Percentiles rank a stretch among this genome's conserved stretches.
Evolutionary conservation across 2,329 filamentous ascomycete genomes (phyloP).

Genomic region (Pseudogymnoascus sp.): DNA sequence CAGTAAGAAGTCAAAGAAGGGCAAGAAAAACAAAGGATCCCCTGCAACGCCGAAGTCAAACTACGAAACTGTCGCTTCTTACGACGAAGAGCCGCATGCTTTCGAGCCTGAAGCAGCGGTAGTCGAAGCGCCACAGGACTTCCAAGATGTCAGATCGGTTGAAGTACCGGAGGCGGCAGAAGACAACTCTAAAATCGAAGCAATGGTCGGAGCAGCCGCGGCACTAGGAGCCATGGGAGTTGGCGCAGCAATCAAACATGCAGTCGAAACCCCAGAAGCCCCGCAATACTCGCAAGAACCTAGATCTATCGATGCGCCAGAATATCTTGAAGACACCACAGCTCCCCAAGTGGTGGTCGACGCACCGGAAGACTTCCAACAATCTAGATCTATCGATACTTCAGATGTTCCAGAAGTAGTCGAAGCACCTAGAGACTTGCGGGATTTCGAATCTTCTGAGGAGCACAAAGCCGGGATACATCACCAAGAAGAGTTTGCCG

Average conservation of each 20-base stretch:
- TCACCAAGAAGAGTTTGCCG: background rate
- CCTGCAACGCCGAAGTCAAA: background rate
- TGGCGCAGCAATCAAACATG: background rate
- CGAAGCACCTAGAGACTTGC: background rate
- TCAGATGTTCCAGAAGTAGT: background rate
- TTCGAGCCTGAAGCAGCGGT: background rate
- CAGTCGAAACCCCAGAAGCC: background rate
- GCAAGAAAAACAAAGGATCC: constrained; percentile 16
- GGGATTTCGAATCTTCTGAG: background rate
- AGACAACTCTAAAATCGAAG: background rate
- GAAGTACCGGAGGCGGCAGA: background rate
- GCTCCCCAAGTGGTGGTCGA: constrained; percentile 1
- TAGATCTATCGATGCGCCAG: background rate
- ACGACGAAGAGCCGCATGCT: background rate
- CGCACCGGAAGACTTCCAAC: background rate
- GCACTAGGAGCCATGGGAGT: background rate
- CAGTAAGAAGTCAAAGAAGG: constrained; percentile 34
- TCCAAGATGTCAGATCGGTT: background rate
- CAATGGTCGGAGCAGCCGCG: background rate
- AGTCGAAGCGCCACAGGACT: background rate
- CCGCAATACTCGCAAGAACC: background rate
- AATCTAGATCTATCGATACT: background rate
- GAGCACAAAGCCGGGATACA: background rate
- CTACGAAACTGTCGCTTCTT: background rate
- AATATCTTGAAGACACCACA: background rate